phyloP scores from a whole-genome alignment of 1,139 yeast genomes.

The Debaryomycetaceae sp. region DNA sequence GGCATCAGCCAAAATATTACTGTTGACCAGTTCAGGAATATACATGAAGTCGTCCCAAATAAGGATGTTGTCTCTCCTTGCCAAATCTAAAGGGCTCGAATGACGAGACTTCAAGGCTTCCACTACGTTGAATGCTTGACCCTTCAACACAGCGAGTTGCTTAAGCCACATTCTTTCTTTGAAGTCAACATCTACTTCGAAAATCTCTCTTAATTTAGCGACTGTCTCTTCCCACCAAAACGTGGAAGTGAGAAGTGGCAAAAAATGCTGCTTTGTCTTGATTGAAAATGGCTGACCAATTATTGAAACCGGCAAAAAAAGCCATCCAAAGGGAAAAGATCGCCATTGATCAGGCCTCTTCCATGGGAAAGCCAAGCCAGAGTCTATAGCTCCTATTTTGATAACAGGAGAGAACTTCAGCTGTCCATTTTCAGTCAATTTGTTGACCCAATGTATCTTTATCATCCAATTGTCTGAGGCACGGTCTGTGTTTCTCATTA shows the following conservation, averaged over 20 bases:
- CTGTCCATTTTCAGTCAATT: constrained; percentile 6
- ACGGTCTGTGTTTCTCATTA: constrained; percentile 74
- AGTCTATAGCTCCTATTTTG: constrained; percentile 72
- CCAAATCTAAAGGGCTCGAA: constrained; percentile 68
- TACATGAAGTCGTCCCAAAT: constrained; percentile 63
- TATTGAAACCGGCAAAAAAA: constrained; percentile 59
- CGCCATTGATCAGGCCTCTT: constrained; percentile 84
- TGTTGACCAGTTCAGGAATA: constrained; percentile 37
- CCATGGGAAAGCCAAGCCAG: constrained; percentile 79
- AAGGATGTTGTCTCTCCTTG: constrained; percentile 53
- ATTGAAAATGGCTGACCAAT: constrained; percentile 68
- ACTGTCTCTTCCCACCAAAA: constrained; percentile 72
- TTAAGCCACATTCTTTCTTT: constrained; percentile 63
- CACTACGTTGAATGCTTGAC: constrained; percentile 76
- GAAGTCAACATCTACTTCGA: constrained; percentile 58
- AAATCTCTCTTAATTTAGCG: constrained; percentile 42
- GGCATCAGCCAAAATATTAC: constrained; percentile 13
- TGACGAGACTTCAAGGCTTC: constrained; percentile 55
- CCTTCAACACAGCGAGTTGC: constrained; percentile 71
- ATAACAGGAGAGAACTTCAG: constrained; percentile 33
- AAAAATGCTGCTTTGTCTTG: constrained; percentile 53
- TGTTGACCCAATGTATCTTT: constrained; percentile 45
- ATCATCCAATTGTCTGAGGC: constrained; percentile 82
- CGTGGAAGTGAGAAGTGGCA: constrained; percentile 57
- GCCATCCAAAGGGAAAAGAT: constrained; percentile 79